Base-by-base conservation (phyloP, 176 grass and related monocot genomes). In the Melocanna baccifera region DNA sequence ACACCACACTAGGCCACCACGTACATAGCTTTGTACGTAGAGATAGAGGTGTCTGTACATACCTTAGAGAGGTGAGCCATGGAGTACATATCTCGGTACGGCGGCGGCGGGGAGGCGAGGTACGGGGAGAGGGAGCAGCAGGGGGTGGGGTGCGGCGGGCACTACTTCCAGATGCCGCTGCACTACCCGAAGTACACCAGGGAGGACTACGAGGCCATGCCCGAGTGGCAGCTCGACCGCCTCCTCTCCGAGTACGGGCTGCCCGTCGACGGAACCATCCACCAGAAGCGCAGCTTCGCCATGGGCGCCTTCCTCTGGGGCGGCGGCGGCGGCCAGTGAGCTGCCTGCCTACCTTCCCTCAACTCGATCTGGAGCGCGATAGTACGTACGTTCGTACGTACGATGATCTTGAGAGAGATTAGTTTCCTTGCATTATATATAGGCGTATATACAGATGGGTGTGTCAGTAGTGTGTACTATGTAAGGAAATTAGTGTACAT, bases 181-280 rank as follows among this genome's bases (percentile, higher is more conserved):
- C 95, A 93, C 85, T 97, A 97, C 82, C 95, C 95, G 26, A 59
- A 84, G 79, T 94, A 97, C 75, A 91, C 57, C 9, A 67, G 42
- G 47, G 88, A 66, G 11, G 92, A 94, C 39, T 97, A 97, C 78
- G 90, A 94, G 89, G 51, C 66, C 45, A 97, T 97, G 95, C 92
- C 92, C 14, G 95, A 97, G 88, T 97, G 95, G 92, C 87, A 93
- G 87, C 92, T 97, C 84, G 87, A 97, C 78, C 83, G 88, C 78
- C 86, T 97, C 22, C 91, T 97, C 71, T 74, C 81, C 46, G 92
- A 97, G 87, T 97, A 97, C 75, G 92, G 95, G 45, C 92, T 97
- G 0, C 91, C 95, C 18, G 57, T 78, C 34, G 15, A 56, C 4
- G 95, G 95, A 64, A 90, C 11, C 71, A 7, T 93, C 76, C 36